Evolutionary conservation across 305 asterid species (phyloP), one percentile per base, ranked within the genome.

Genomic region (Rubia tinctorum): DNA sequence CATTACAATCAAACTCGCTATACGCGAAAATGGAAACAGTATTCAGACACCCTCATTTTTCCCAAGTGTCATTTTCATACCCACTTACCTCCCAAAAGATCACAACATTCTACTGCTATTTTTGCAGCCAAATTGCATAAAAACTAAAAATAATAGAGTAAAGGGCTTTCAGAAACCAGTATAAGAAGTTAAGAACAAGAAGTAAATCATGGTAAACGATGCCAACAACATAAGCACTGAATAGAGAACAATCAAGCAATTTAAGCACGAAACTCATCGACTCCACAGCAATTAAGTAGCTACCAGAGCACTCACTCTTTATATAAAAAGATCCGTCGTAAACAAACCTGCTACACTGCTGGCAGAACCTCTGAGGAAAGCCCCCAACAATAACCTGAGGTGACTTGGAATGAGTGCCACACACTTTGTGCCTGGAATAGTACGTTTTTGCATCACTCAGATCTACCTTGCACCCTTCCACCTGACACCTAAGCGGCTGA

Each of bases 341-440:
- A 67, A 77, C 81, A 72, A 70, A 86, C 91, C 91, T 81, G 86
- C 91, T 86, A 51, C 91, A 86, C 77, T 86, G 89, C 81, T 86
- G 91, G 80, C 91, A 86, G 66, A 86, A 86, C 84, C 91, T 86
- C 76, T 84, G 91, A 75, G 81, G 82, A 75, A 82, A 75, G 22
- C 91, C 91, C 9, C 83, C 82, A 83, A 86, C 91, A 79, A 82
- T 68, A 60, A 81, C 91, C 71, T 64, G 79, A 9, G 81, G 79
- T 43, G 84, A 81, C 77, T 86, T 86, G 71, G 91, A 86, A 68
- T 86, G 91, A 82, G 84, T 70, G 62, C 85, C 81, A 73, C 91
- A 86, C n/a, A 86, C 91, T 73, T 84, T 86, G 73, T 86, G 91
- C 84, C 87, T 81, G 1, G 88, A 83, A 80, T 86, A 86, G 77